phyloP scores from a whole-genome alignment of 345 rosid species.

The Kernera saxatilis region DNA sequence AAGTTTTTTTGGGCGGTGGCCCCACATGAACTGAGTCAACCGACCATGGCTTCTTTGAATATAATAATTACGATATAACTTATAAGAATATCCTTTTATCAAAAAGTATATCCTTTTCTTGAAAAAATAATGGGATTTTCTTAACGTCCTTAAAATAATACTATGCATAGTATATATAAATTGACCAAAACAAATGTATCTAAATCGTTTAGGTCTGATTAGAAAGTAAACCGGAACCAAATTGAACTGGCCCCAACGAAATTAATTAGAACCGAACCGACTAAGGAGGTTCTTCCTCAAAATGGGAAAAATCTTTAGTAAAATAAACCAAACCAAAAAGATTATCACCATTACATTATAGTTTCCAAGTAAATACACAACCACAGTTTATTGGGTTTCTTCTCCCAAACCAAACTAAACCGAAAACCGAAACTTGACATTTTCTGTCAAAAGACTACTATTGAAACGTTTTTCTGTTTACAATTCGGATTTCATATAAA shows the following conservation, averaged over 20 bases:
- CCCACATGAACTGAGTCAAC: conserved; percentile 9
- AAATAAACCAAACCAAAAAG: background rate
- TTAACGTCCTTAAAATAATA: too few species aligned
- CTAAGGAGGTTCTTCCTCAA: background rate
- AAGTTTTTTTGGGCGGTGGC: background rate
- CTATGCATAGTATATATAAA: too few species aligned
- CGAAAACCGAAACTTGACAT: background rate
- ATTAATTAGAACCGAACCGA: background rate
- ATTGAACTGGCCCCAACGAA: too few species aligned
- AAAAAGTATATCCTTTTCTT: conserved; percentile 3
- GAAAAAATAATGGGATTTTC: background rate
- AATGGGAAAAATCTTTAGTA: background rate
- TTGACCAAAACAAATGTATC: background rate
- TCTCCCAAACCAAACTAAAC: background rate
- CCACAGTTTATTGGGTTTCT: background rate
- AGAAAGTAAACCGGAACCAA: background rate
- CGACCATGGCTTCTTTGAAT: conserved; percentile 4
- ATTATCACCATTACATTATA: background rate
- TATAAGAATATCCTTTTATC: conserved; percentile 18
- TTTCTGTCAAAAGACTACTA: background rate
- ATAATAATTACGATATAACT: too few species aligned
- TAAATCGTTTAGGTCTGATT: too few species aligned
- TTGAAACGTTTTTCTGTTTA: background rate
- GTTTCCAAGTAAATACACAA: background rate
- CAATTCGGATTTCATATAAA: background rate